Percentiles rank a stretch among this genome's conserved stretches.
phyloP scores from a whole-genome alignment of 1,284 basidiomycete genomes.

The Flammula alnicola region DNA sequence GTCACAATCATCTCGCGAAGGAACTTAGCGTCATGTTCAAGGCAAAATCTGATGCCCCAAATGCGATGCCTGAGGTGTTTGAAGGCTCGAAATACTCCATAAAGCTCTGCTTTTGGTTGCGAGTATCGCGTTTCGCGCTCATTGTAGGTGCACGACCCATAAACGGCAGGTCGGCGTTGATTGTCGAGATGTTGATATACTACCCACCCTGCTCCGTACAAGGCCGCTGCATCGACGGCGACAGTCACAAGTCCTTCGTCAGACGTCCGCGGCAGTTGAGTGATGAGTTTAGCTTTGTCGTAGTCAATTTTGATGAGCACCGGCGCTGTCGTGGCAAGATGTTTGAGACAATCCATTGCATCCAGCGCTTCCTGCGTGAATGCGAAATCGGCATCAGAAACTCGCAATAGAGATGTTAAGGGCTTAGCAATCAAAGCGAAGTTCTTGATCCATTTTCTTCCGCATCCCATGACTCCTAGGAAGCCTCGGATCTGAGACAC shows the following conservation, averaged over 20 bases:
- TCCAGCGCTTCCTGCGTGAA: conserved; percentile 23
- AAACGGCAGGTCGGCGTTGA: conserved; percentile 29
- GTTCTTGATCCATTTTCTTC: conserved; percentile 34
- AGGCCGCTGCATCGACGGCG: conserved; percentile 35
- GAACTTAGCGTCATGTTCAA: conserved; percentile 41
- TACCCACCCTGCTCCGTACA: conserved; percentile 36
- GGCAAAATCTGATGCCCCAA: conserved; percentile 35
- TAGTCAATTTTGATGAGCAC: conserved; percentile 37
- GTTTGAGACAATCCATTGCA: conserved; percentile 33
- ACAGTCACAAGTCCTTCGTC: conserved; percentile 35
- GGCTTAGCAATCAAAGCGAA: conserved; percentile 37
- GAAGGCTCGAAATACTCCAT: conserved; percentile 37
- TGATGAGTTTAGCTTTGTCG: conserved; percentile 18
- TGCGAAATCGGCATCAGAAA: conserved; percentile 22
- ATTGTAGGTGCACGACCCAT: conserved; percentile 38
- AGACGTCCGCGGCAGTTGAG: conserved; percentile 1
- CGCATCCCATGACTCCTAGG: conserved; percentile 34
- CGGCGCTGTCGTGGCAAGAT: conserved; percentile 25
- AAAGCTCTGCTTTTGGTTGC: conserved; percentile 43
- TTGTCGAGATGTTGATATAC: conserved; percentile 32
- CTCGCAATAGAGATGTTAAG: conserved; percentile 27
- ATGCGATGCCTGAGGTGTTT: conserved; percentile 34
- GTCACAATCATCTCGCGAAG: conserved; percentile 39
- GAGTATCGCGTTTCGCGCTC: conserved; percentile 37
- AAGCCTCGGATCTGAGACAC: conserved; percentile 38